Evolutionary conservation across 1,284 basidiomycete genomes (phyloP), one percentile per base, ranked within the genome.

Genomic region (Rhodotorula sp.): DNA sequence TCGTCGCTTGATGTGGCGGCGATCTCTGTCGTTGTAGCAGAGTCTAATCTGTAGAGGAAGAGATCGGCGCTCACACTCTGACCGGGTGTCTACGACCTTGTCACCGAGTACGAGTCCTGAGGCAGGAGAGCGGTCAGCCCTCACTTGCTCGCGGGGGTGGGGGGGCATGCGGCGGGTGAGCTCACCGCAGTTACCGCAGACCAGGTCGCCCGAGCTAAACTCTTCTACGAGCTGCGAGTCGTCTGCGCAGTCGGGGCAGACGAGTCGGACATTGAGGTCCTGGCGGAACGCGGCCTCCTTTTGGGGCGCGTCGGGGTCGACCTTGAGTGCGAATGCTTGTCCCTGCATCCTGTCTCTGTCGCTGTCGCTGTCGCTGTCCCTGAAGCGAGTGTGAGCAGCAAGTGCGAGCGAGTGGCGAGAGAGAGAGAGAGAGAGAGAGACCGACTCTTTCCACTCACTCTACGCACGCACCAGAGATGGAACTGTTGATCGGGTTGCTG

Each of bases 161-260:
- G 18, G 29, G 22, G 24, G 24, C 22, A 22, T 7, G 6, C 42
- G n/a, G n/a, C 15, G 20, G n/a, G 26, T 20, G 30, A 26, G 10
- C 76, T 96, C 85, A 74, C 96, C 96, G 85, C 96, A 99, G 75
- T 88, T 88, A 75, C 91, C 93, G 83, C 96, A 99, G 73, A 98
- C 95, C 76, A 99, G 87, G 83, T 99, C 96, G 78, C 96, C 96
- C 75, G 91, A 91, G 78, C 92, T 91, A 83, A 96, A 98, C 83
- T 98, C 94, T 84, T 99, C 96, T 77, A 95, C 86, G 78, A 99
- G 92, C 76, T 95, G 90, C 22, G 93, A 93, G 77, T 92, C 91
- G 70, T 92, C 91, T 82, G 89, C 86, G 83, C 95, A 98, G 79
- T 98, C 93, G 33, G 93, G 94, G 80, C 95, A 98, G 76, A 94